These are phyloP conservation scores for Dothideomycetes sp. DNA, from an alignment of 2,329 filamentous ascomycete genomes.

Conservation along the genomic window DNA sequence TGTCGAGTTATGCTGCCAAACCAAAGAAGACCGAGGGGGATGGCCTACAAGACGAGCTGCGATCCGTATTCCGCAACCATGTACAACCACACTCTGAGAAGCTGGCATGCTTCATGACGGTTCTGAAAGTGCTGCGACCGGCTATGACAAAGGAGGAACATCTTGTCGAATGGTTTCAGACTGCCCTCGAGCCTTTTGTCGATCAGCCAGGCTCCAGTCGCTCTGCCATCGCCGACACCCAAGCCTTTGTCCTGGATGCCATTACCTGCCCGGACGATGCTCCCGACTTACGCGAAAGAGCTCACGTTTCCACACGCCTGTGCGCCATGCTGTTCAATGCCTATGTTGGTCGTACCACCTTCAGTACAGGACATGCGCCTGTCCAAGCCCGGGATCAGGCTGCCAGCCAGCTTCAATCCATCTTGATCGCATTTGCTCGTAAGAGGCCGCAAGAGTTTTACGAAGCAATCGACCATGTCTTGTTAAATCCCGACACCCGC, in stretches of 20 bases:
- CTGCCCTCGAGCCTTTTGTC: conserved; percentile 48
- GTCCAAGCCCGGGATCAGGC: conserved; percentile 33
- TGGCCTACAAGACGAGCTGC: conserved; percentile 62
- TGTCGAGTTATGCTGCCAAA: conserved; percentile 59
- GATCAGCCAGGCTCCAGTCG: conserved; percentile 53
- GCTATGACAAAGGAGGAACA: conserved; percentile 54
- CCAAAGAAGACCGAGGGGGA: conserved; percentile 59
- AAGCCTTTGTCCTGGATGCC: conserved; percentile 55
- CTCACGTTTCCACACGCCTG: conserved; percentile 40
- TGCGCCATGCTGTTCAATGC: conserved; percentile 43
- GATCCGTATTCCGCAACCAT: conserved; percentile 55
- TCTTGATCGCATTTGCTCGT: conserved; percentile 52
- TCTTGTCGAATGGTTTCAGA: conserved; percentile 63
- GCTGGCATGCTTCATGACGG: conserved; percentile 58
- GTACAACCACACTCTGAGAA: conserved; percentile 49
- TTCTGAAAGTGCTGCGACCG: conserved; percentile 56
- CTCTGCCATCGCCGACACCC: conserved; percentile 53
- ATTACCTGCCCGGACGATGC: conserved; percentile 54
- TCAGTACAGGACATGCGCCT: conserved; percentile 27
- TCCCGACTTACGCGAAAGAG: conserved; percentile 39
- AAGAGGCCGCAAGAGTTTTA: conserved; percentile 63
- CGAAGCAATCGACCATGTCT: conserved; percentile 53
- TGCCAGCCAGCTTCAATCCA: conserved; percentile 41
- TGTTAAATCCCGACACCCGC: conserved; percentile 56
- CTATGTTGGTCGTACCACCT: conserved; percentile 35